Conservation (phyloP, 192 early-diverging fungal genomes). For the Coemansia sp. region DNA sequence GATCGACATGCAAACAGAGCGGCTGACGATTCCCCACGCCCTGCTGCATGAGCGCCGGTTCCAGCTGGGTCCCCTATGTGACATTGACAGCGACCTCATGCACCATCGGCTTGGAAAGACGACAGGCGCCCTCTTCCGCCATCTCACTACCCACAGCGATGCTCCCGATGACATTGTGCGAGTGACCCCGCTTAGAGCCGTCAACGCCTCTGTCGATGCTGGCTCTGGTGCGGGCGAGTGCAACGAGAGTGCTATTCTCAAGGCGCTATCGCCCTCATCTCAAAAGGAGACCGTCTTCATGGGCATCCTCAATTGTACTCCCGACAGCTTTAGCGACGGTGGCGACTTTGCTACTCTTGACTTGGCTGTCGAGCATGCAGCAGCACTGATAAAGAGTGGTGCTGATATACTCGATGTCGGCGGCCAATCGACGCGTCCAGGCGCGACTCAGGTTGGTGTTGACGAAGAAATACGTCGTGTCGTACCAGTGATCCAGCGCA, state of each 20-base stretch:
- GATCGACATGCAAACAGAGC: constrained; percentile 63
- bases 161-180: constrained; percentile 53
- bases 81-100: constrained; percentile 87
- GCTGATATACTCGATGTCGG: constrained; percentile 96
- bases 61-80: constrained; percentile 90
- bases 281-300: constrained; percentile 76
- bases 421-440: constrained; percentile 91
- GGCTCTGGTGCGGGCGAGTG: constrained; percentile 17
- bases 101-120: constrained; percentile 88
- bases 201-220: constrained; percentile 19
- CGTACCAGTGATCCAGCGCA: constrained; percentile 79
- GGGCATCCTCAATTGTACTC: constrained; percentile 97
- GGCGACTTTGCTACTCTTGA: constrained; percentile 68
- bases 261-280: constrained; percentile 53
- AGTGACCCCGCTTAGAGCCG: constrained; percentile 49
- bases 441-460: constrained; percentile 69
- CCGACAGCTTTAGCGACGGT: constrained; percentile 96
- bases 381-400: constrained; percentile 70
- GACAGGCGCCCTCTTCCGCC: constrained; percentile 62
- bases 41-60: constrained; percentile 90
- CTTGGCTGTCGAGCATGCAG: constrained; percentile 66
- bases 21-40: constrained; percentile 87
- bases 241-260: constrained; percentile 53
- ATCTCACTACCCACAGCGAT: constrained; percentile 57
- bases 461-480: constrained; percentile 84